Percentiles rank a stretch among this genome's conserved stretches.
Evolutionary conservation across 306 rosid genomes (phyloP).

Genomic region (Aeschynomene evenia): DNA sequence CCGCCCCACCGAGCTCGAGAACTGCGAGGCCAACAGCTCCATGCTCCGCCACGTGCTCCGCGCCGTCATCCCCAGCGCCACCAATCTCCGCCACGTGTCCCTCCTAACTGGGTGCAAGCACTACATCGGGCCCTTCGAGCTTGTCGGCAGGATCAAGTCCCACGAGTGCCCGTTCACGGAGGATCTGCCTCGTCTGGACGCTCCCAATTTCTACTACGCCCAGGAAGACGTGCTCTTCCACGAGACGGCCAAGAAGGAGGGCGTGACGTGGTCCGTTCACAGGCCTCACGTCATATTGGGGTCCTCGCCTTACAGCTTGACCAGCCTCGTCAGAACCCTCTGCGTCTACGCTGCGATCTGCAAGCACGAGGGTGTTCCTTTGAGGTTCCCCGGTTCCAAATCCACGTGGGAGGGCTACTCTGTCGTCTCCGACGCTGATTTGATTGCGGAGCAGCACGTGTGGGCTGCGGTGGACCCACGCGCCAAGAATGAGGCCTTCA

Average conservation of each 20-base stretch:
- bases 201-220: constrained; percentile 59
- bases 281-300: constrained; percentile 56
- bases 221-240: constrained; percentile 54
- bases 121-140: constrained; percentile 56
- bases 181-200: constrained; percentile 55
- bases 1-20: constrained; percentile 52
- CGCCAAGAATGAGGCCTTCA: constrained; percentile 61
- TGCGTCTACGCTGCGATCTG: constrained; percentile 70
- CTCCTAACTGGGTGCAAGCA: constrained; percentile 71
- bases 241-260: constrained; percentile 49
- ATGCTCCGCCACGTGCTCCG: constrained; percentile 56
- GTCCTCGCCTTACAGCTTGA: constrained; percentile 66
- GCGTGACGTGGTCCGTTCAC: constrained; percentile 62
- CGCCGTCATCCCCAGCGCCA: constrained; percentile 56
- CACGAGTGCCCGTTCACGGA: constrained; percentile 72
- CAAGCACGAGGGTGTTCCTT: constrained; percentile 56
- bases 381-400: constrained; percentile 59
- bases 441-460: constrained; percentile 80
- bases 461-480: constrained; percentile 79
- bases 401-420: constrained; percentile 53
- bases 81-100: constrained; percentile 63
- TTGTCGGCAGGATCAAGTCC: constrained; percentile 19
- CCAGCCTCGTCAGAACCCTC: constrained; percentile 53
- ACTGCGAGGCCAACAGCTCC: constrained; percentile 52
- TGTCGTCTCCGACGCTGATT: constrained; percentile 61